These are phyloP conservation scores for Fusarium torulosum DNA, from an alignment of 2,329 filamentous ascomycete species.

Conservation along the genomic window DNA sequence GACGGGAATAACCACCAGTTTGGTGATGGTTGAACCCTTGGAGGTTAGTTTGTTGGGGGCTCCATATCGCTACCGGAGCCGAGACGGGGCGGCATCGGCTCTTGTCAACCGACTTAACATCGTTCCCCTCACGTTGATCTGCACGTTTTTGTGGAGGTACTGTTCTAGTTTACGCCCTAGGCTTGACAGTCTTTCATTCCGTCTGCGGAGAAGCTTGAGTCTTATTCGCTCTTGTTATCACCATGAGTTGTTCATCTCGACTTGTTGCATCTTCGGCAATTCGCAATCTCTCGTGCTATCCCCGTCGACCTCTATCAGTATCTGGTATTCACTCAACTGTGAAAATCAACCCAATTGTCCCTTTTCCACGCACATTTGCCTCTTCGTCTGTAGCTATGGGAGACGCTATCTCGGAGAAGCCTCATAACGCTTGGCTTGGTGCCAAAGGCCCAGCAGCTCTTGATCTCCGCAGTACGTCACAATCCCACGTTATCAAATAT, in stretches of 20 bases:
- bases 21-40: neutral
- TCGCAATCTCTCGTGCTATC: conserved; percentile 6
- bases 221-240: conserved; percentile 15
- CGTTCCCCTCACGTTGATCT: conserved; percentile 30
- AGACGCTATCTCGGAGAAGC: conserved; percentile 26
- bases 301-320: neutral
- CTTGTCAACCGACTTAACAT: conserved; percentile 16
- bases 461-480: conserved; percentile 56
- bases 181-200: conserved; percentile 12
- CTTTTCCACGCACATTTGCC: conserved; percentile 22
- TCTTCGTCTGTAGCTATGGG: conserved; percentile 34
- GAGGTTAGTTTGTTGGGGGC: conserved; percentile 6
- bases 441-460: conserved; percentile 54
- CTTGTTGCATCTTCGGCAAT: conserved; percentile 10
- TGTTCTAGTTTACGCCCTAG: conserved; percentile 1
- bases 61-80: conserved; percentile 30
- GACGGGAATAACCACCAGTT: conserved; percentile 9
- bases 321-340: neutral
- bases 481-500: neutral
- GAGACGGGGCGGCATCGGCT: conserved; percentile 31
- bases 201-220: conserved; percentile 21
- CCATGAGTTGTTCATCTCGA: conserved; percentile 23
- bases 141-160: conserved; percentile 22
- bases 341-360: neutral
- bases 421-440: conserved; percentile 55